These are phyloP conservation scores for Pseudogymnoascus verrucosus DNA, from an alignment of 2,329 filamentous ascomycete genomes.

Conservation along the genomic window DNA sequence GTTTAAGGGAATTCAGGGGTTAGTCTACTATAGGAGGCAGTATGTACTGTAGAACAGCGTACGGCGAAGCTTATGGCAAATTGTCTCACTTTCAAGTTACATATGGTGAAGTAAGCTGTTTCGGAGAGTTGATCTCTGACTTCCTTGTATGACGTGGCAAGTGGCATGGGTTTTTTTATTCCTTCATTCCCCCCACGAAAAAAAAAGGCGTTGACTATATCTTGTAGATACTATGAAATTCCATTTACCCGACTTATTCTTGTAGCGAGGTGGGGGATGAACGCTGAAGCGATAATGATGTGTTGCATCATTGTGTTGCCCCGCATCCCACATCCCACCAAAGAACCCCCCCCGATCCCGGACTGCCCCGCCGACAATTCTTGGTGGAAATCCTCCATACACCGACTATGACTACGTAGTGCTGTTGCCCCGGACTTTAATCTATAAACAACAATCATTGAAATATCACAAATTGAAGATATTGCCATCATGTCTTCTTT, in stretches of 20 bases:
- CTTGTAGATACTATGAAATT: not conserved
- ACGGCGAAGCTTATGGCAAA: too few relatives aligned
- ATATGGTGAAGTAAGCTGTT: not conserved
- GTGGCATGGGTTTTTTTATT: not conserved
- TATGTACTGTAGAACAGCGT: not conserved
- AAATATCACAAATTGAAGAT: conserved; percentile 1
- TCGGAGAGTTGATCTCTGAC: not conserved
- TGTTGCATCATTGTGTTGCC: conserved; percentile 3
- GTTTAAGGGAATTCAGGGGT: not conserved
- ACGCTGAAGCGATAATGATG: conserved; percentile 19
- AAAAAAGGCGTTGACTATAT: not conserved
- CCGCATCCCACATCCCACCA: conserved; percentile 8
- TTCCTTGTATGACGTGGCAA: not conserved
- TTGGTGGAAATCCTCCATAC: conserved; percentile 6
- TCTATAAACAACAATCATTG: not conserved
- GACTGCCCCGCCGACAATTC: not conserved
- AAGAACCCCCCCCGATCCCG: not conserved
- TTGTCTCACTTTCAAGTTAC: not conserved
- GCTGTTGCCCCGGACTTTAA: not conserved
- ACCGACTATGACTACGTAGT: conserved; percentile 3
- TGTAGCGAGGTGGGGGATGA: conserved; percentile 4
- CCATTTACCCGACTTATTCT: not conserved
- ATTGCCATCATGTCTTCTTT: conserved; percentile 1
- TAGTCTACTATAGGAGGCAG: not conserved
- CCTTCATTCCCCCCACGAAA: not conserved